Percentiles rank a stretch among this genome's conserved stretches.
phyloP scores from a whole-genome alignment of 73 alveolate genomes.

The Vitrella brassicaformis region DNA sequence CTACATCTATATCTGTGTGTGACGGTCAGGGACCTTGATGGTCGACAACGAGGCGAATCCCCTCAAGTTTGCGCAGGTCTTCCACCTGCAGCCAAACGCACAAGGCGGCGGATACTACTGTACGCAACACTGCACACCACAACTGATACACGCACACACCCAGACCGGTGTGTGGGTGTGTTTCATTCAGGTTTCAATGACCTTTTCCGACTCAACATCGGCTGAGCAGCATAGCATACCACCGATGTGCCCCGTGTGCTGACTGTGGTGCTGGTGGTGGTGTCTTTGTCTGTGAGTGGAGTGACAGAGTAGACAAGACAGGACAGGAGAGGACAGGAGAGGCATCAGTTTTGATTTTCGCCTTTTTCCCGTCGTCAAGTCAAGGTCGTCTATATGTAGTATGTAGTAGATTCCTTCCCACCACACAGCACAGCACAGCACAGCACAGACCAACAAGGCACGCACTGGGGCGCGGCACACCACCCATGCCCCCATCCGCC shows the following conservation, averaged over 20 bases:
- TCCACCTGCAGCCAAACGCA: constrained; percentile 44
- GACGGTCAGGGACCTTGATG: constrained; percentile 48
- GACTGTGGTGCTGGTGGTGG: background rate
- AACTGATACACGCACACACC: no score
- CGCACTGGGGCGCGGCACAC: background rate
- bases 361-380: background rate
- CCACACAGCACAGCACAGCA: background rate
- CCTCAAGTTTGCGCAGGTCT: constrained; percentile 52
- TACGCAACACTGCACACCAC: no score
- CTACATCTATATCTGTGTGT: no score
- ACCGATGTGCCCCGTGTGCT: no score
- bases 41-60: constrained; percentile 56
- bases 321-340: background rate
- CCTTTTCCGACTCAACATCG: background rate
- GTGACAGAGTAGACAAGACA: background rate
- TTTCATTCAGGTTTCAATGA: background rate
- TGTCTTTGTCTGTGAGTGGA: background rate
- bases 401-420: no score
- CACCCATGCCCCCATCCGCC: background rate
- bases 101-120: background rate
- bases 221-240: background rate
- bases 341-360: background rate
- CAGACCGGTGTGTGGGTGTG: no score
- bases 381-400: background rate
- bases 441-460: background rate